These are phyloP conservation scores for Serendipita sp. DNA, from an alignment of 1,284 basidiomycete species.

Conservation along the genomic window DNA sequence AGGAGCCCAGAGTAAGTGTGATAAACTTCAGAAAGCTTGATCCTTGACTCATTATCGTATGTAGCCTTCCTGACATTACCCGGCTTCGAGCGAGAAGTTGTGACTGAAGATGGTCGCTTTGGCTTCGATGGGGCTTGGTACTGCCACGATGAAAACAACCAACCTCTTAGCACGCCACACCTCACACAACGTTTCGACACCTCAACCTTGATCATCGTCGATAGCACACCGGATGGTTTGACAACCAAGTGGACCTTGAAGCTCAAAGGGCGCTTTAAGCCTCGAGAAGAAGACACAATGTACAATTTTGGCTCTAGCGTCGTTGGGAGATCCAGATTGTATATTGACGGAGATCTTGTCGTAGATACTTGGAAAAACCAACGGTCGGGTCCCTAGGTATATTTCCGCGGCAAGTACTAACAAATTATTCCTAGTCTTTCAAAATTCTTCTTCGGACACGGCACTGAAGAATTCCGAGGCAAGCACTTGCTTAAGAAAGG, in stretches of 20 bases:
- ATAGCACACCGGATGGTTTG: conserved; percentile 10
- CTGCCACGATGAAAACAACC: background rate
- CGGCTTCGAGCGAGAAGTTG: conserved; percentile 7
- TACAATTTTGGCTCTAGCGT: conserved; percentile 37
- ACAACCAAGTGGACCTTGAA: conserved; percentile 10
- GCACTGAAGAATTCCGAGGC: conserved; percentile 15
- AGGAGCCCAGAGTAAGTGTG: conserved; percentile 7
- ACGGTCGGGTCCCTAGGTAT: background rate
- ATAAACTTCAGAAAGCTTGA: background rate
- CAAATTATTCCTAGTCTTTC: conserved; percentile 7
- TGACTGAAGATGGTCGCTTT: conserved; percentile 26
- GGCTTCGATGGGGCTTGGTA: conserved; percentile 14
- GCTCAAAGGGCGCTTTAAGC: conserved; percentile 25
- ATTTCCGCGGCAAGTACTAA: background rate
- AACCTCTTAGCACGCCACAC: conserved; percentile 14
- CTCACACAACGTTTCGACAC: conserved; percentile 28
- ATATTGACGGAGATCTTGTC: conserved; percentile 32
- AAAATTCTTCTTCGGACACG: conserved; percentile 19
- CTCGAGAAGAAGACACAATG: conserved; percentile 26
- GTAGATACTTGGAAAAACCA: conserved; percentile 31
- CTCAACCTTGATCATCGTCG: conserved; percentile 19
- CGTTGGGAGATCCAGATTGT: conserved; percentile 34
- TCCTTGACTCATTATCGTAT: background rate
- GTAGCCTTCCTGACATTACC: conserved; percentile 22
- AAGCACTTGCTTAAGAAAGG: conserved; percentile 23